Conservation (phyloP, 306 rosid species). For the Cicer chorassanicum region DNA sequence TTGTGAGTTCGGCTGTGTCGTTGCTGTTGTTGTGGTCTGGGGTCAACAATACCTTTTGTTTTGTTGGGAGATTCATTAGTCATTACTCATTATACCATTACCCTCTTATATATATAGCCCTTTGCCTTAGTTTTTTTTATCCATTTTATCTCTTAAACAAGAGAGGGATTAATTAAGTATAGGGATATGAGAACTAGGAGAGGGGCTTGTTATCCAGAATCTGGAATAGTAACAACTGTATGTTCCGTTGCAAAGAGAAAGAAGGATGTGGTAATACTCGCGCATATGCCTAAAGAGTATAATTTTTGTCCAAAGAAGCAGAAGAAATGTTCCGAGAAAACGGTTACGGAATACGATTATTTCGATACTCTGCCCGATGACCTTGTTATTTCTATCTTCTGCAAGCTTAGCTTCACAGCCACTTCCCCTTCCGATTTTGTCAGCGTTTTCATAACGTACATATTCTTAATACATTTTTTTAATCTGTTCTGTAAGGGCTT, state of each 20-base stretch:
- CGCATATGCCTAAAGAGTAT: slow-evolving; percentile 28
- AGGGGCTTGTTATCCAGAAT: slow-evolving; percentile 66
- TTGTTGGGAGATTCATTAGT: slow-evolving; percentile 7
- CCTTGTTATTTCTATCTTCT: slow-evolving; percentile 70
- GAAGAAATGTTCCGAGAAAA: slow-evolving; percentile 38
- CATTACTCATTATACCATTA: neutral
- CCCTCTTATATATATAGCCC: slow-evolving; percentile 50
- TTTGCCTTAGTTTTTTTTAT: slow-evolving; percentile 25
- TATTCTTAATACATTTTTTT: neutral
- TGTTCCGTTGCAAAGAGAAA: slow-evolving; percentile 47
- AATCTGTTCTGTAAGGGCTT: neutral
- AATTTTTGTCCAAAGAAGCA: slow-evolving; percentile 54
- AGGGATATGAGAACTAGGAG: slow-evolving; percentile 82
- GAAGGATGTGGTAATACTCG: slow-evolving; percentile 34
- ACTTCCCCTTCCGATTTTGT: slow-evolving; percentile 69
- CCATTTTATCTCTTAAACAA: slow-evolving; percentile 42
- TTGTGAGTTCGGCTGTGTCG: slow-evolving; percentile 59
- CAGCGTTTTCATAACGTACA: slow-evolving; percentile 76
- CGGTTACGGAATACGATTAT: slow-evolving; percentile 44
- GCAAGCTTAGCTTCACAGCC: slow-evolving; percentile 69
- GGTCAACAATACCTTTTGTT: slow-evolving; percentile 9
- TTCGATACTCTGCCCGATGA: slow-evolving; percentile 87
- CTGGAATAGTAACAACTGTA: slow-evolving; percentile 42
- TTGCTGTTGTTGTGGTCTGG: slow-evolving; percentile 56
- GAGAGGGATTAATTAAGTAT: neutral